Conservation (phyloP, 2,329 filamentous ascomycete genomes). For the Fusarium staphyleae region DNA sequence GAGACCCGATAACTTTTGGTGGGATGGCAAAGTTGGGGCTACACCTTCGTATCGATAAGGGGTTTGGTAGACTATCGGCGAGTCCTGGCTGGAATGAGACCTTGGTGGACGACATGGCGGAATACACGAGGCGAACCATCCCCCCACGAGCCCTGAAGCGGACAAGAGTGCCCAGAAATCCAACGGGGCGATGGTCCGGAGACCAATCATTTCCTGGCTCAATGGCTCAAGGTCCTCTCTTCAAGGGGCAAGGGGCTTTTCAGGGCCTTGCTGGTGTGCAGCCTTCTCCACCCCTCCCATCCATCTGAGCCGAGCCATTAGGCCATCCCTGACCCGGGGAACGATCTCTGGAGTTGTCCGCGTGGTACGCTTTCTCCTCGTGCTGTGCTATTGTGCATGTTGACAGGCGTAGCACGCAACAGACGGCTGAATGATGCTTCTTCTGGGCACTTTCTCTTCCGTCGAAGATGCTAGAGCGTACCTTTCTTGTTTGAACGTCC, state of each 20-base stretch:
- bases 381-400: neutral
- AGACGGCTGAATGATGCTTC: neutral
- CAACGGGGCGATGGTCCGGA: conserved; percentile 30
- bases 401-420: conserved; percentile 1
- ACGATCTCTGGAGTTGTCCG: conserved; percentile 26
- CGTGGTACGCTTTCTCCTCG: conserved; percentile 29
- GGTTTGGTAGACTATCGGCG: conserved; percentile 23
- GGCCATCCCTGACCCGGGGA: conserved; percentile 22
- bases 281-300: conserved; percentile 17
- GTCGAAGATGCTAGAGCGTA: neutral
- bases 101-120: conserved; percentile 10
- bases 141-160: conserved; percentile 8
- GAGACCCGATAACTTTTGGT: conserved; percentile 11
- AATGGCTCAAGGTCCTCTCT: conserved; percentile 4
- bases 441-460: neutral
- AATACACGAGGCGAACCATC: conserved; percentile 23
- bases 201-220: conserved; percentile 19
- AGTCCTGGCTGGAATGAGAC: conserved; percentile 30
- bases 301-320: conserved; percentile 25
- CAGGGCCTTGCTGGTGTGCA: conserved; percentile 23
- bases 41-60: conserved; percentile 10
- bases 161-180: conserved; percentile 15
- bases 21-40: conserved; percentile 17
- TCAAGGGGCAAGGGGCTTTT: conserved; percentile 29
- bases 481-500: neutral